Percentiles rank a stretch among this genome's conserved stretches.
Conservation (phyloP, 1,139 yeast species). For the Yamadazyma taylorii region DNA sequence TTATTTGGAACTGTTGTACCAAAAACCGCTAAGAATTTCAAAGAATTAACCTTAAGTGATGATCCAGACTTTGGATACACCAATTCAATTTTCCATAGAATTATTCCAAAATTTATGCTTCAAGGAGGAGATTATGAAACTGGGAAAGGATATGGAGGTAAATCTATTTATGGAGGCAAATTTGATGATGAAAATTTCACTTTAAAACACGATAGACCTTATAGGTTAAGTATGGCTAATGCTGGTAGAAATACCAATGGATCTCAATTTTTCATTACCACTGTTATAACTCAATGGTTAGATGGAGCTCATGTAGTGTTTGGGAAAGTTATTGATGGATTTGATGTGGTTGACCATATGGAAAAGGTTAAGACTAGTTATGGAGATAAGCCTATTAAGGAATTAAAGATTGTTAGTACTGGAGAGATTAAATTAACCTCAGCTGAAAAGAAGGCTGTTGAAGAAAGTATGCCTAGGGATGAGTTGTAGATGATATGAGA, state of each 20-base stretch:
- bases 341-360: conserved; percentile 57
- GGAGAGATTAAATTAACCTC: conserved; percentile 40
- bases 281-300: conserved; percentile 62
- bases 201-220: conserved; percentile 59
- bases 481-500: conserved; percentile 23
- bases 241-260: conserved; percentile 65
- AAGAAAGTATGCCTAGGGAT: conserved; percentile 20
- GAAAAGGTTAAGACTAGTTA: conserved; percentile 52
- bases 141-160: conserved; percentile 62
- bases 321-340: conserved; percentile 73
- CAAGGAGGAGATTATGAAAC: conserved; percentile 66
- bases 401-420: conserved; percentile 47
- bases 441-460: conserved; percentile 21
- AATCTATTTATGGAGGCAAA: conserved; percentile 57
- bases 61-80: conserved; percentile 57
- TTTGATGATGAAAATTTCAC: conserved; percentile 58
- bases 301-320: conserved; percentile 78
- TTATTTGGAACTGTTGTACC: conserved; percentile 68
- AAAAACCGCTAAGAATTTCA: conserved; percentile 58
- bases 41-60: conserved; percentile 57
- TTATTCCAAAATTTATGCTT: conserved; percentile 58
- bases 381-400: conserved; percentile 53
- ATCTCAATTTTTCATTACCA: conserved; percentile 65
- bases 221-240: conserved; percentile 64
- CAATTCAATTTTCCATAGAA: conserved; percentile 56